Evolutionary conservation across 129 eudicot genomes (phyloP).

Genomic region (Ambrosia artemisiifolia): DNA sequence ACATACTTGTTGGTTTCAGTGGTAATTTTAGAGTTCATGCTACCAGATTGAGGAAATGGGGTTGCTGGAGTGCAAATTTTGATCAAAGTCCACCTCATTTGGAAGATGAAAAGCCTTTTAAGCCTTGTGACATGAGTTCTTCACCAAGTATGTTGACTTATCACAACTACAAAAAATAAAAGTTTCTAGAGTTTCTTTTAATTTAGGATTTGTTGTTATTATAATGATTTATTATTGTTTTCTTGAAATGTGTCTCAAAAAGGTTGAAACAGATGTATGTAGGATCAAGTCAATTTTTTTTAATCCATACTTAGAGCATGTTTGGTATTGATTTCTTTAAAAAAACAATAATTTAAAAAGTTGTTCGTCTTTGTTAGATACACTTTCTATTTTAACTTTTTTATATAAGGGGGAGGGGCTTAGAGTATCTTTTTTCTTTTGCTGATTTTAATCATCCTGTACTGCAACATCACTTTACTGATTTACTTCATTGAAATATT

Average conservation of each 20-base stretch:
- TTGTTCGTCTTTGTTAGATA: no score
- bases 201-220: not conserved
- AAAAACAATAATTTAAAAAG: no score
- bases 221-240: not conserved
- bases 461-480: no score
- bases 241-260: not conserved
- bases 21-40: not conserved
- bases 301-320: no score
- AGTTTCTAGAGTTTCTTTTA: not conserved
- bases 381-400: no score
- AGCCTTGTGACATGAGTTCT: conserved; percentile 43
- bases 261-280: not conserved
- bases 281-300: not conserved
- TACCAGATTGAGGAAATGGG: conserved; percentile 42
- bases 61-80: conserved; percentile 35
- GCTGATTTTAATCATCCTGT: no score
- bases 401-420: no score
- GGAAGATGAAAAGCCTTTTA: conserved; percentile 49
- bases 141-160: conserved; percentile 61
- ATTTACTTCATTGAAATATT: no score
- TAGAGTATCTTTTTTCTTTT: no score
- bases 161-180: not conserved
- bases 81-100: conserved; percentile 48
- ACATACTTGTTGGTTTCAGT: conserved; percentile 17
- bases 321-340: no score